Base-by-base conservation (phyloP, 2,329 filamentous ascomycete species). In the Paecilomyces variotii region DNA sequence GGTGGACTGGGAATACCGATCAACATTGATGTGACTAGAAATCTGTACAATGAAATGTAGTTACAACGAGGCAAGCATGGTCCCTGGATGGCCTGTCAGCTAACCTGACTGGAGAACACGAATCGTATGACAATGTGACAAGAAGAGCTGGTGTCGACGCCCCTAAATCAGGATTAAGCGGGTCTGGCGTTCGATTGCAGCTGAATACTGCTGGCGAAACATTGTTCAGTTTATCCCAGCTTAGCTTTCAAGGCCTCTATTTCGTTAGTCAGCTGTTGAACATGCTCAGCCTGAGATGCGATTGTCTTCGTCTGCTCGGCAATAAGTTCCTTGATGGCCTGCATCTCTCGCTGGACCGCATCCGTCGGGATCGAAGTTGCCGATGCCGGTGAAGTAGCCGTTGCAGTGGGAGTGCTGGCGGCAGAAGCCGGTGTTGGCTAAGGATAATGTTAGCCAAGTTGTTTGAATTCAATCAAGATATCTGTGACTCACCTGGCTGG, bases 181-280 rank as follows among this genome's bases (percentile, higher is more conserved):
- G 14, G 32, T 10, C 32, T 34, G 10, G 14, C 14, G 19, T 19
- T 19, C 19, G 39, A 19, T 19, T n/a, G 39, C 39, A 45, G 39
- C 39, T 19, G 39, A 7, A 45, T 45, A 45, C 14, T 19, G 39
- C 39, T 45, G 39, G 39, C 4, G 19, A 32, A 32, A 19, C 4
- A 19, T 5, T 19, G 19, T 7, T 7, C 5, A 19, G 5, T 19
- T 45, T 45, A 45, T 7, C n/a, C 84, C 60, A 92, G 81, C 73
- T 86, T 88, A 74, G 85, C 85, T 83, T 95, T 96, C 65, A 97
- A 80, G 14, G 83, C 82, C 70, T 94, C 90, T 12, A 96, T 87
- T 73, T 95, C 90, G 30, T 79, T 75, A 2, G 88, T 84, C 54
- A 96, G 77, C 28, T 81, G 79, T 55, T 81, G 81, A 65, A 95